Evolutionary conservation across 2,329 filamentous ascomycete species (phyloP).

Genomic region (Aschersonia sp.): DNA sequence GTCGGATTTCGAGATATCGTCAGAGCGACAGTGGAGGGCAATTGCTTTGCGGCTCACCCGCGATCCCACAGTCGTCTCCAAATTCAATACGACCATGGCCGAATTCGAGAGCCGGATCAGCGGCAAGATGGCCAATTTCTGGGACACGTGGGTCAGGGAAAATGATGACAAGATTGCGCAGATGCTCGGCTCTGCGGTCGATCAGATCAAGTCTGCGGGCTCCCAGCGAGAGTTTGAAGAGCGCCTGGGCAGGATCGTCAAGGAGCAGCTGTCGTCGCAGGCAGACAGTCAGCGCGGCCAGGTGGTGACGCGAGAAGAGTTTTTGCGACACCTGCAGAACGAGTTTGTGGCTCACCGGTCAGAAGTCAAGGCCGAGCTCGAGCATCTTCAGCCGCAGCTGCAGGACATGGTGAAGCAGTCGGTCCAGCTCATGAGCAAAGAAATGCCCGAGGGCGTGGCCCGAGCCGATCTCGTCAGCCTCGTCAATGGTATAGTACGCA

Average conservation of each 20-base stretch:
- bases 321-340: constrained; percentile 26
- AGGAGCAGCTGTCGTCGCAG: constrained; percentile 19
- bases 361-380: constrained; percentile 25
- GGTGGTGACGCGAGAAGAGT: constrained; percentile 32
- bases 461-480: constrained; percentile 25
- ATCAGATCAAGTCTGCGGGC: constrained; percentile 19
- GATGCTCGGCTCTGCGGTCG: constrained; percentile 14
- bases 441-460: constrained; percentile 17
- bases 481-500: constrained; percentile 25
- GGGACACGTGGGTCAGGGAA: constrained; percentile 36
- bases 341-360: constrained; percentile 22
- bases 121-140: constrained; percentile 22
- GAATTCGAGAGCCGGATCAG: constrained; percentile 13
- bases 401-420: constrained; percentile 17
- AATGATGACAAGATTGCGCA: constrained; percentile 27
- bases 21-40: constrained; percentile 31
- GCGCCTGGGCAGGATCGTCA: constrained; percentile 19
- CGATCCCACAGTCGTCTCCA: constrained; percentile 14
- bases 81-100: constrained; percentile 12
- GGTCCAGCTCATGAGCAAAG: constrained; percentile 12
- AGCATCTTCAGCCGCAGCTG: constrained; percentile 19
- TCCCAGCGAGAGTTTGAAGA: constrained; percentile 19
- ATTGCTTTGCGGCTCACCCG: constrained; percentile 26
- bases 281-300: constrained; percentile 12
- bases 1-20: constrained; percentile 22